phyloP scores from a whole-genome alignment of 495 filamentous ascomycete species.

The Lichina pygmaea region DNA sequence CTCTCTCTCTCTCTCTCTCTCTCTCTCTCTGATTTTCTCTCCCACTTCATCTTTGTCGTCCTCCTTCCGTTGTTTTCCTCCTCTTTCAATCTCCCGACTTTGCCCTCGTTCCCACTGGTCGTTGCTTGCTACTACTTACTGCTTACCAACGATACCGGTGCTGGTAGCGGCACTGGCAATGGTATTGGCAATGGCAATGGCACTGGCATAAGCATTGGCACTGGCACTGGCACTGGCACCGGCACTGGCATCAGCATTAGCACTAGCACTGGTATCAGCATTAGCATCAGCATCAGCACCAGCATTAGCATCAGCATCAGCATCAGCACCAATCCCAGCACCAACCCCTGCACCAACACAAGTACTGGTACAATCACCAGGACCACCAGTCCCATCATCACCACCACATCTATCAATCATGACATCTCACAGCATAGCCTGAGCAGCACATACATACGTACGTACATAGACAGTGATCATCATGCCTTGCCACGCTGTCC shows the following conservation, averaged over 20 bases:
- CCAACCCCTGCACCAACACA: not conserved
- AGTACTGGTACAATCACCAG: not conserved
- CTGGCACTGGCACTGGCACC: not conserved
- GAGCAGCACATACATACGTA: too few species aligned
- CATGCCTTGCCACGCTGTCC: too few species aligned
- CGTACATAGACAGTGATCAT: too few species aligned
- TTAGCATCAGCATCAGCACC: not conserved
- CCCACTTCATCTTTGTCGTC: too few species aligned
- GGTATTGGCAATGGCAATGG: not conserved
- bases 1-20: too few species aligned
- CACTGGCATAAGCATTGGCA: not conserved
- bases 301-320: not conserved
- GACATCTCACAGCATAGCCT: too few species aligned
- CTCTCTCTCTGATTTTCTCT: too few species aligned
- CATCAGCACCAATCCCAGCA: not conserved
- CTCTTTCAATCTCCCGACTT: too few species aligned
- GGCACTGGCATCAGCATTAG: not conserved
- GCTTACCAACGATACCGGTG: not conserved
- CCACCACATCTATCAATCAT: not conserved
- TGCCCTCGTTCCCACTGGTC: too few species aligned
- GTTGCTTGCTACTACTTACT: too few species aligned
- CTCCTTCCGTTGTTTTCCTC: too few species aligned
- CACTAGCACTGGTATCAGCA: not conserved
- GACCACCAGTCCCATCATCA: not conserved
- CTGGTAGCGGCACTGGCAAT: not conserved